Conservation (phyloP, 2,329 filamentous ascomycete species). For the Cladorrhinum sp. region DNA sequence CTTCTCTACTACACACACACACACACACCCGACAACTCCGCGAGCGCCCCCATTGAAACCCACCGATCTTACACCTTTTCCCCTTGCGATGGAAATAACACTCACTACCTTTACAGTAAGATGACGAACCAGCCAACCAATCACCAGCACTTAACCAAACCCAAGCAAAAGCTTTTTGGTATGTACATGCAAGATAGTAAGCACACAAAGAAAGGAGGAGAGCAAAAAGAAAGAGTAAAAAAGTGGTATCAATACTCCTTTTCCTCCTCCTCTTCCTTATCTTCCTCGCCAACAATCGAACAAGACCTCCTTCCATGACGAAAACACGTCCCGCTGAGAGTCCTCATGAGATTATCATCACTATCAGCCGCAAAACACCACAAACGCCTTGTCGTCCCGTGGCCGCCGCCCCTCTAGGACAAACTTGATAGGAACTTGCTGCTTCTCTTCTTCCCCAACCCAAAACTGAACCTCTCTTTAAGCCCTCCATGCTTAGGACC, state of each 20-base stretch:
- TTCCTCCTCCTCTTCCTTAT: background rate
- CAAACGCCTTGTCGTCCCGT: constrained; percentile 2
- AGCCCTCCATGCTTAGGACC: constrained; percentile 40
- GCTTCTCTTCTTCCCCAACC: constrained; percentile 70
- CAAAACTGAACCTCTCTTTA: constrained; percentile 65
- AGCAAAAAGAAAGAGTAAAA: background rate
- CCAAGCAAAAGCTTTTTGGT: background rate
- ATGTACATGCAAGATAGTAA: background rate
- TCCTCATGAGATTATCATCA: background rate
- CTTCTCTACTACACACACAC: too few relatives aligned
- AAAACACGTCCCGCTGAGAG: background rate
- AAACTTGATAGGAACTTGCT: constrained; percentile 41
- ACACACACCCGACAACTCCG: background rate
- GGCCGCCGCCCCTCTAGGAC: constrained; percentile 16
- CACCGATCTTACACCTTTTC: background rate
- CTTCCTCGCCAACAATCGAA: background rate
- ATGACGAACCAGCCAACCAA: background rate
- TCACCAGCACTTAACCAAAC: too few relatives aligned
- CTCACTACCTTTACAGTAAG: background rate
- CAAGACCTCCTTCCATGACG: background rate
- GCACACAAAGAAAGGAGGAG: background rate
- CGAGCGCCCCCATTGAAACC: background rate
- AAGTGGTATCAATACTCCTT: background rate
- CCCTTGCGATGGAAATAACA: background rate
- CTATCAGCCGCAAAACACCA: constrained; percentile 2